phyloP scores from a whole-genome alignment of 2,329 filamentous ascomycete species.

The Pseudogymnoascus sp. region DNA sequence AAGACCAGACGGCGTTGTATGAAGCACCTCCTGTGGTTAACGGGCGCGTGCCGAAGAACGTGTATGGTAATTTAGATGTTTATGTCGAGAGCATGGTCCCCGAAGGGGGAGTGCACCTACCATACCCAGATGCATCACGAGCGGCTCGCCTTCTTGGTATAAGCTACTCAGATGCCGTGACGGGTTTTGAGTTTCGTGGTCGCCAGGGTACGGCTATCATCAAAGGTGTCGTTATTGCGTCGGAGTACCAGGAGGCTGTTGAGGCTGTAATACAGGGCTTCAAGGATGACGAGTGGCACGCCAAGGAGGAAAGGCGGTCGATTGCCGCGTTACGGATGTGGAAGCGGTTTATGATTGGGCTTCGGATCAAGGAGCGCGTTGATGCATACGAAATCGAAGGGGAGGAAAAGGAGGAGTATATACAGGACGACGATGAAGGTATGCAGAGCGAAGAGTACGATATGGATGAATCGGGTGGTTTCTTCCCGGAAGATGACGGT shows the following conservation, averaged over 20 bases:
- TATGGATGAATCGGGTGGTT: constrained; percentile 37
- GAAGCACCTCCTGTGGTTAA: constrained; percentile 65
- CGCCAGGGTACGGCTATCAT: constrained; percentile 78
- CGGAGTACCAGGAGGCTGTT: constrained; percentile 64
- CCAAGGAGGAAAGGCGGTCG: constrained; percentile 55
- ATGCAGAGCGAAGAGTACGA: constrained; percentile 37
- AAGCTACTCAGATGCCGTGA: constrained; percentile 84
- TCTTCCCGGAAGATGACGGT: constrained; percentile 29
- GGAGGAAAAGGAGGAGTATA: constrained; percentile 32
- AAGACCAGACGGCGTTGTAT: constrained; percentile 65
- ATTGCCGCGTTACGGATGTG: constrained; percentile 58
- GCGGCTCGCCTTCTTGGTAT: constrained; percentile 70
- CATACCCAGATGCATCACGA: constrained; percentile 49
- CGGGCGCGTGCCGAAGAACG: constrained; percentile 78
- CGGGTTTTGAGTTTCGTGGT: constrained; percentile 81
- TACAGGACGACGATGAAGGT: constrained; percentile 27
- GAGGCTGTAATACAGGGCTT: constrained; percentile 60
- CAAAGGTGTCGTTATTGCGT: constrained; percentile 67
- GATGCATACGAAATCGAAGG: constrained; percentile 24
- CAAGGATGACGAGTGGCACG: constrained; percentile 54
- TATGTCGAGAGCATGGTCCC: constrained; percentile 92
- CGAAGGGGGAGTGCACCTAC: constrained; percentile 66
- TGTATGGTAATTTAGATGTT: constrained; percentile 87
- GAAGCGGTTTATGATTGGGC: constrained; percentile 67
- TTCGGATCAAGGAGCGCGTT: constrained; percentile 41